A percentile compares a stretch with the other conserved stretches of the same genome.
Evolutionary conservation across 2,329 filamentous ascomycete species (phyloP).

Genomic region (Aspergillus brasiliensis): DNA sequence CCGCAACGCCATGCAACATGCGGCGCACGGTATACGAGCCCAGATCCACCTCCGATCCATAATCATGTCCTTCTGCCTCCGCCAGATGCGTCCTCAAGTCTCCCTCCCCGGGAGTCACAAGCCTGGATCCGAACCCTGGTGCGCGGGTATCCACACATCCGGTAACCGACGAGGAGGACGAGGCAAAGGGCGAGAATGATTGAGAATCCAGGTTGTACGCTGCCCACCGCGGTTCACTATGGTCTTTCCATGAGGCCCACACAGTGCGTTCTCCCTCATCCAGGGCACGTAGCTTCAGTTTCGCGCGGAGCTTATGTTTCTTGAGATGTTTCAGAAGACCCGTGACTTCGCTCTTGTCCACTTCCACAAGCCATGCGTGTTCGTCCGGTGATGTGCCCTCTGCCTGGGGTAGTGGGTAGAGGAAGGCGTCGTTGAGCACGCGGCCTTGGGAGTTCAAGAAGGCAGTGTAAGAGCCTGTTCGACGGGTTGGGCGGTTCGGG

Average conservation of each 20-base stretch:
- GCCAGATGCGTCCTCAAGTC: constrained; percentile 35
- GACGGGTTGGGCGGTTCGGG: constrained; percentile 37
- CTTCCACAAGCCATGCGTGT: constrained; percentile 73
- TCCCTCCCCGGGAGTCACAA: constrained; percentile 41
- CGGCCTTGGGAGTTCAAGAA: constrained; percentile 86
- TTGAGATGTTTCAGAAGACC: constrained; percentile 71
- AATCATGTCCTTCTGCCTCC: constrained; percentile 38
- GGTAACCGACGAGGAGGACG: constrained; percentile 25
- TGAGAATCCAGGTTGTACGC: constrained; percentile 42
- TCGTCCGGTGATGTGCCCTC: constrained; percentile 26
- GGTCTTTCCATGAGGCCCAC: constrained; percentile 74
- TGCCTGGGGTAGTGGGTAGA: constrained; percentile 66
- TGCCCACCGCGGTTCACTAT: constrained; percentile 39
- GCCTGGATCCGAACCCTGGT: constrained; percentile 42
- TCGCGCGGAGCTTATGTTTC: constrained; percentile 82
- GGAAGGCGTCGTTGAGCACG: constrained; percentile 84
- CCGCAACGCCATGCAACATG: constrained; percentile 78
- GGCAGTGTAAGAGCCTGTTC: constrained; percentile 70
- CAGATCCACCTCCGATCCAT: constrained; percentile 53
- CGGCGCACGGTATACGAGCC: constrained; percentile 72
- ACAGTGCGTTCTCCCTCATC: constrained; percentile 66
- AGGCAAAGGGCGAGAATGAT: constrained; percentile 32
- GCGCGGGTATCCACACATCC: constrained; percentile 45
- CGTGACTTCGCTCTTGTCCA: constrained; percentile 68
- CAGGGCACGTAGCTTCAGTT: constrained; percentile 69